Evolutionary conservation across 768 basidiomycete genomes (phyloP).

Genomic region (Serendipita sp.): DNA sequence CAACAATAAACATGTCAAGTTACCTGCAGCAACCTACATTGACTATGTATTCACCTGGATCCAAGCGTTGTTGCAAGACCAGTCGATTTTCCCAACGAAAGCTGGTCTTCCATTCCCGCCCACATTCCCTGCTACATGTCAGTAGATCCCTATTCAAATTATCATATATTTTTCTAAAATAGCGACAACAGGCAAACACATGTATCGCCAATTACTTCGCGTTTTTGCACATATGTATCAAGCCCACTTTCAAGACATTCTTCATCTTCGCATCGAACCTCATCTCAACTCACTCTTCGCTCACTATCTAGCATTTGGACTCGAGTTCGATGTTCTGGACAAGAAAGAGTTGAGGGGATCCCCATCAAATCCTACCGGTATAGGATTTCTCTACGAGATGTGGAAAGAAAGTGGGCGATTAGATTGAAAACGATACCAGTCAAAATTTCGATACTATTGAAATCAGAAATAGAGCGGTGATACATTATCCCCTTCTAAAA

Average conservation of each 20-base stretch:
- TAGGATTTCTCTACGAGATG: constrained; percentile 69
- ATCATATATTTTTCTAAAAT: neutral
- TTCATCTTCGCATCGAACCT: constrained; percentile 29
- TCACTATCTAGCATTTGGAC: constrained; percentile 32
- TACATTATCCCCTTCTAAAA: neutral
- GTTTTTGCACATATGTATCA: constrained; percentile 36
- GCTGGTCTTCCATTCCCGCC: constrained; percentile 29
- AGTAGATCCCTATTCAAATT: neutral
- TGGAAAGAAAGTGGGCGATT: constrained; percentile 79
- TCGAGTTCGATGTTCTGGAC: constrained; percentile 28
- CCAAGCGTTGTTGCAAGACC: constrained; percentile 30
- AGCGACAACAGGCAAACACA: constrained; percentile 24
- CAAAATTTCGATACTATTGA: neutral
- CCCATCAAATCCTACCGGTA: constrained; percentile 40
- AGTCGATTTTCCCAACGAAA: constrained; percentile 29
- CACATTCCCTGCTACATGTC: constrained; percentile 25
- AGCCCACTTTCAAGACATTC: constrained; percentile 28
- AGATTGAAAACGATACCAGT: constrained; percentile 19
- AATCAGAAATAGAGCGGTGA: neutral
- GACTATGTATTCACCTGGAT: constrained; percentile 35
- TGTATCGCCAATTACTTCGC: constrained; percentile 33
- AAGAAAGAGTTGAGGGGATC: constrained; percentile 26
- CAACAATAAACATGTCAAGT: constrained; percentile 25
- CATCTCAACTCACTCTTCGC: constrained; percentile 32
- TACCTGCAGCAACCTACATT: constrained; percentile 33